Percentiles rank a stretch among this genome's conserved stretches.
Conservation (phyloP, 2,329 filamentous ascomycete species). For the Xylariales sp. region DNA sequence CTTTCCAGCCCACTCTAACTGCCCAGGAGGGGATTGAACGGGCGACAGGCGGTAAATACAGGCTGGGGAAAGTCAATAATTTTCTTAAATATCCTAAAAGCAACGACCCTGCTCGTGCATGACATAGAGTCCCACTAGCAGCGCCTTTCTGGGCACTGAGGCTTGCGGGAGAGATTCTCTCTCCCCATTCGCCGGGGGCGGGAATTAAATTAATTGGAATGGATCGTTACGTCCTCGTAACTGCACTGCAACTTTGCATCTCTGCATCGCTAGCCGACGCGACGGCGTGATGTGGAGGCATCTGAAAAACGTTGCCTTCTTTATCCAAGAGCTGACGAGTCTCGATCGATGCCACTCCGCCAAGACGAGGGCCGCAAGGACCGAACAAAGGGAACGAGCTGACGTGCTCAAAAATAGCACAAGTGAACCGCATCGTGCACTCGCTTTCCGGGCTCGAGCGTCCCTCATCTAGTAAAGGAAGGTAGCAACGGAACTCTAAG, state of each 20-base stretch:
- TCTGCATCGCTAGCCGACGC: slow-evolving; percentile 24
- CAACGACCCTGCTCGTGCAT: slow-evolving; percentile 45
- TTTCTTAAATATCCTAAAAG: slow-evolving; percentile 49
- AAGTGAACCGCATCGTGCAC: slow-evolving; percentile 18
- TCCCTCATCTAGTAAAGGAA: slow-evolving; percentile 28
- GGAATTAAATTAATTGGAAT: slow-evolving; percentile 47
- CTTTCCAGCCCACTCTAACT: slow-evolving; percentile 43
- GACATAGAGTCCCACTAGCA: slow-evolving; percentile 32
- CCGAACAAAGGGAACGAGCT: slow-evolving; percentile 20
- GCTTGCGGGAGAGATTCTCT: slow-evolving; percentile 34
- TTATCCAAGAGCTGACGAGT: slow-evolving; percentile 42
- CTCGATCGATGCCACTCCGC: slow-evolving; percentile 38
- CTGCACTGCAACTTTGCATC: slow-evolving; percentile 32
- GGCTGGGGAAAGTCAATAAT: slow-evolving; percentile 41
- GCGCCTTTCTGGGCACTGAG: slow-evolving; percentile 26
- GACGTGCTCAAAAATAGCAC: slow-evolving; percentile 13
- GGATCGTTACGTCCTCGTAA: slow-evolving; percentile 47
- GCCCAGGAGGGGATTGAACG: slow-evolving; percentile 37
- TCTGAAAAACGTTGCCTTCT: slow-evolving; percentile 26
- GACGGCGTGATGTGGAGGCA: slow-evolving; percentile 26
- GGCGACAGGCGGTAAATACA: slow-evolving; percentile 29
- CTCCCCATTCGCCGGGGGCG: slow-evolving; percentile 27
- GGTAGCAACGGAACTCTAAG: slow-evolving; percentile 29
- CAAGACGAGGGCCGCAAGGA: slow-evolving; percentile 31
- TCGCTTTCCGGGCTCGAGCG: slow-evolving; percentile 32